These are phyloP conservation scores for Multifurca ochricompacta DNA, from an alignment of 768 basidiomycete genomes.

Conservation along the genomic window DNA sequence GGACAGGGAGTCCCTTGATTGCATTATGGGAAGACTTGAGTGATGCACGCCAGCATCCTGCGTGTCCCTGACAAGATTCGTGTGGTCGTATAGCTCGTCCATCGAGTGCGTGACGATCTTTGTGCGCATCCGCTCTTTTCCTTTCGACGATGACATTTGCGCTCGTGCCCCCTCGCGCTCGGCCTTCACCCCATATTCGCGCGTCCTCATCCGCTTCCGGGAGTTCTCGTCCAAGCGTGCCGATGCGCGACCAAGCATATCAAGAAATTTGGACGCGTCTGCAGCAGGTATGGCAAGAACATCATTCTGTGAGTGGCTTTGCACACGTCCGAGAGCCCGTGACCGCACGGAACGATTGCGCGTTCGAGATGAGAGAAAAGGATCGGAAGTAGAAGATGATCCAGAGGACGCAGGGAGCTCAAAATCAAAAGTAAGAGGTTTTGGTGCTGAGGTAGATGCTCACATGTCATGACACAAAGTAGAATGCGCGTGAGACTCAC, in stretches of 20 bases:
- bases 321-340: neutral
- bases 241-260: conserved; percentile 14
- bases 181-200: neutral
- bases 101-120: neutral
- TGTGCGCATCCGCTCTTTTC: neutral
- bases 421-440: conserved; percentile 13
- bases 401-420: conserved; percentile 6
- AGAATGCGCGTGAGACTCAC: neutral
- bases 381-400: conserved; percentile 3
- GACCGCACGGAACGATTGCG: neutral
- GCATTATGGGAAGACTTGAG: conserved; percentile 12
- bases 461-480: neutral
- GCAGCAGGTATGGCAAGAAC: neutral
- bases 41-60: neutral
- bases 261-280: conserved; percentile 6
- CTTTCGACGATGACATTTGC: neutral
- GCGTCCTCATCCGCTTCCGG: conserved; percentile 9
- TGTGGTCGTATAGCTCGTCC: conserved; percentile 4
- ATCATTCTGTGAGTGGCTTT: conserved; percentile 8
- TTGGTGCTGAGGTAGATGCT: neutral
- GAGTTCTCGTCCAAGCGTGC: conserved; percentile 15
- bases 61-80: neutral
- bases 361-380: neutral
- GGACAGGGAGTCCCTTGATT: neutral
- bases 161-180: neutral